Conservation (phyloP, 1,284 basidiomycete genomes). For the Sphaerobolus stellatus region DNA sequence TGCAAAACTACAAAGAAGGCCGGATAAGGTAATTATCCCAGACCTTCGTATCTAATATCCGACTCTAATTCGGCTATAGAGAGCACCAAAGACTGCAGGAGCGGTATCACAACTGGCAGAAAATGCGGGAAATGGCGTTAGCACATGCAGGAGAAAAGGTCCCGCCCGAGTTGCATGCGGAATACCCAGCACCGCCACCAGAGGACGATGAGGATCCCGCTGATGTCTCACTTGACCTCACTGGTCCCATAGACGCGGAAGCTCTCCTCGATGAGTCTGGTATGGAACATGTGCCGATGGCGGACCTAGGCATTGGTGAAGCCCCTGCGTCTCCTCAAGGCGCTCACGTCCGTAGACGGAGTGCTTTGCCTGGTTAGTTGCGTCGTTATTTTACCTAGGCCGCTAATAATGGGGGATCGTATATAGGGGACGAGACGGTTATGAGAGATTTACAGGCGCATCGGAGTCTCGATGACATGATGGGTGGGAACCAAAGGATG, state of each 20-base stretch:
- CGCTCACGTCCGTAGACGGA: constrained; percentile 80
- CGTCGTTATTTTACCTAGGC: constrained; percentile 16
- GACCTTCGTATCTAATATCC: constrained; percentile 8
- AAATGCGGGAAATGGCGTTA: constrained; percentile 70
- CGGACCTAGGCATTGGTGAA: constrained; percentile 66
- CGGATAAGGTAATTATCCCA: constrained; percentile 67
- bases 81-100: constrained; percentile 80
- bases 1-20: constrained; percentile 91
- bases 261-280: constrained; percentile 77
- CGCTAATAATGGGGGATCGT: constrained; percentile 29
- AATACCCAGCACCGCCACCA: constrained; percentile 71
- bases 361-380: constrained; percentile 73
- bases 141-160: constrained; percentile 63
- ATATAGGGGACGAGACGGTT: constrained; percentile 80
- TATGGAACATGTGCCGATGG: constrained; percentile 84
- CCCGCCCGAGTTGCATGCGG: constrained; percentile 62
- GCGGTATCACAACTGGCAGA: constrained; percentile 84
- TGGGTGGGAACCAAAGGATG: too few species aligned
- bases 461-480: constrained; percentile 70
- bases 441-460: constrained; percentile 86
- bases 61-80: too few species aligned
- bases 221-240: constrained; percentile 85
- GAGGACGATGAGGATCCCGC: constrained; percentile 81
- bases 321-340: constrained; percentile 44
- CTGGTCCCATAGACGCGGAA: constrained; percentile 78